Evolutionary conservation across 768 basidiomycete genomes (phyloP).

Genomic region (Hygrophorus pudorinus): DNA sequence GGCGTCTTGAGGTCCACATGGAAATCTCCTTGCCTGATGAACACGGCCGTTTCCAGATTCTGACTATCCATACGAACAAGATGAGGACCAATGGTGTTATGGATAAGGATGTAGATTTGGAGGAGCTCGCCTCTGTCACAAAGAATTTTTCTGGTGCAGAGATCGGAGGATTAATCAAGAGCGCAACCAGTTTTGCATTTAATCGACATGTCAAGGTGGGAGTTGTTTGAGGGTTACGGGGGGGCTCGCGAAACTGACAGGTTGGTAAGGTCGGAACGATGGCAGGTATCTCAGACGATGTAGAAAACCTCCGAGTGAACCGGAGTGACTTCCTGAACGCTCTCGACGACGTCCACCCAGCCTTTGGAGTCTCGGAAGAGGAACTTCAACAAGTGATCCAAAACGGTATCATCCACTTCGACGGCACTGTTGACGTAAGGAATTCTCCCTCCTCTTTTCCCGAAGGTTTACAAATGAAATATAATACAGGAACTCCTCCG

Average conservation of each 20-base stretch:
- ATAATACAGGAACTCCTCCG: slow-evolving; percentile 64
- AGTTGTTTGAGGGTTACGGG: not conserved
- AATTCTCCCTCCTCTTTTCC: not conserved
- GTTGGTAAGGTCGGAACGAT: slow-evolving; percentile 70
- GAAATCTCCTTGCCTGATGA: slow-evolving; percentile 98
- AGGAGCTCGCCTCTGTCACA: slow-evolving; percentile 70
- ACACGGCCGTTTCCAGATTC: slow-evolving; percentile 83
- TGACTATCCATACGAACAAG: slow-evolving; percentile 89
- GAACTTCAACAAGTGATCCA: slow-evolving; percentile 89
- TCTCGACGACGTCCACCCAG: slow-evolving; percentile 88
- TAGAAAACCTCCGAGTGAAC: slow-evolving; percentile 87
- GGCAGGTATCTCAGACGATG: slow-evolving; percentile 93
- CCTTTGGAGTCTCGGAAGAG: slow-evolving; percentile 96
- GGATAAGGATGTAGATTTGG: slow-evolving; percentile 75
- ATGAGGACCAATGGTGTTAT: slow-evolving; percentile 91
- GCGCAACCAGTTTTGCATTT: slow-evolving; percentile 97
- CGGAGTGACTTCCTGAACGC: slow-evolving; percentile 82
- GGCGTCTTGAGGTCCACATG: slow-evolving; percentile 98
- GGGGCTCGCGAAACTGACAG: not conserved
- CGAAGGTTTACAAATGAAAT: slow-evolving; percentile 1
- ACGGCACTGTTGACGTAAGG: slow-evolving; percentile 64
- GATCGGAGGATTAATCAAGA: slow-evolving; percentile 92
- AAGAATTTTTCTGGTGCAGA: slow-evolving; percentile 99
- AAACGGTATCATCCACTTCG: slow-evolving; percentile 93
- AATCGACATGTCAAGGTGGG: slow-evolving; percentile 86